phyloP scores from a whole-genome alignment of 805 yeast species.

The Wickerhamomyces queroliae region DNA sequence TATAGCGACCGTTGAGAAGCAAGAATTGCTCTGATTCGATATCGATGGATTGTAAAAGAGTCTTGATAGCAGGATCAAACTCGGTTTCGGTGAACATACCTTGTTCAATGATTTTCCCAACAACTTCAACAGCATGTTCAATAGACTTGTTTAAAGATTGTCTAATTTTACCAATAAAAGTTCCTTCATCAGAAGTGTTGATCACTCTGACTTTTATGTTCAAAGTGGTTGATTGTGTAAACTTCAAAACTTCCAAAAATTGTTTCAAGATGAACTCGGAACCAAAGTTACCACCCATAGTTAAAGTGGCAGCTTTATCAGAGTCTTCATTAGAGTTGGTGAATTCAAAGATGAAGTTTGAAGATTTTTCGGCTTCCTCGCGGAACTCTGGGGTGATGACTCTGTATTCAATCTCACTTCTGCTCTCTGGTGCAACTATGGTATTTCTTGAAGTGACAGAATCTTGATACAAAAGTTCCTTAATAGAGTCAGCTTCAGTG shows the following conservation, averaged over 20 bases:
- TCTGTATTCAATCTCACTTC: constrained; percentile 25
- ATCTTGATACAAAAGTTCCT: constrained; percentile 35
- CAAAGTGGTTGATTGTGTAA: constrained; percentile 18
- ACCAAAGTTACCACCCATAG: constrained; percentile 56
- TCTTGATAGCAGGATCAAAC: constrained; percentile 4
- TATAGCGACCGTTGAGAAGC: constrained; percentile 49
- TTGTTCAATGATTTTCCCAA: constrained; percentile 7
- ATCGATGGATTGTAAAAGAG: constrained; percentile 25
- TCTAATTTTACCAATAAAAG: constrained; percentile 14
- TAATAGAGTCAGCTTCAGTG: constrained; percentile 21
- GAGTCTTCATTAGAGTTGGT: constrained; percentile 9
- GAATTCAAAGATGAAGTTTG: constrained; percentile 19
- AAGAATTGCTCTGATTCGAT: constrained; percentile 34
- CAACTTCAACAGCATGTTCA: constrained; percentile 9
- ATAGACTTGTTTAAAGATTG: constrained; percentile 12
- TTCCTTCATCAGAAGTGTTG: constrained; percentile 18
- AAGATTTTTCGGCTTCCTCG: neutral
- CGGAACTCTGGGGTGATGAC: constrained; percentile 13
- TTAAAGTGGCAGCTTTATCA: constrained; percentile 32
- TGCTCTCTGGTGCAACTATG: constrained; percentile 43
- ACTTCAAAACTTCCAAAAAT: constrained; percentile 30
- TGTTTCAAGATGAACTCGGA: constrained; percentile 34
- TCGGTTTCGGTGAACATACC: constrained; percentile 9
- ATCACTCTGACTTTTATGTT: constrained; percentile 34
- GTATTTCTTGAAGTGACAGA: constrained; percentile 41